Conservation (phyloP, 1,139 yeast species). For the Torulaspora globosa region DNA sequence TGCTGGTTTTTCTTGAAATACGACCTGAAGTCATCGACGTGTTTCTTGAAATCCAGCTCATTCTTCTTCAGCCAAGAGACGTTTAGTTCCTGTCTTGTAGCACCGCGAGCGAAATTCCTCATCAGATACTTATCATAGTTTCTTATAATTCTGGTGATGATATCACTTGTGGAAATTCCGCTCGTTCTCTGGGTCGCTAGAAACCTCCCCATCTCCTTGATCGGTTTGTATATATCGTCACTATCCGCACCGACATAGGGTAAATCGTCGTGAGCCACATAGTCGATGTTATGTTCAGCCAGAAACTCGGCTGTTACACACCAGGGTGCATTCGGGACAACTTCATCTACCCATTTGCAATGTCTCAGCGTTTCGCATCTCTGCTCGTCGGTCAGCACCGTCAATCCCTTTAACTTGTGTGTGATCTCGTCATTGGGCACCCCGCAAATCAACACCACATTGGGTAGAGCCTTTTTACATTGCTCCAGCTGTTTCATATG, state of each 20-base stretch:
- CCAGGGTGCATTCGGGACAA: constrained; percentile 94
- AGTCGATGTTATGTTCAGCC: constrained; percentile 76
- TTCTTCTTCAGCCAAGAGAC: constrained; percentile 97
- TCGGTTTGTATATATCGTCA: constrained; percentile 89
- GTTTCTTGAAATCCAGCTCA: constrained; percentile 89
- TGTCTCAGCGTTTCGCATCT: constrained; percentile 84
- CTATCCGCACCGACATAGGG: constrained; percentile 86
- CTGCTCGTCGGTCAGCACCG: constrained; percentile 83
- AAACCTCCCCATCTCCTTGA: constrained; percentile 86
- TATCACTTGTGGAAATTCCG: constrained; percentile 93
- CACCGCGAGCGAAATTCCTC: constrained; percentile 97
- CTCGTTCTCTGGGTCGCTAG: constrained; percentile 94
- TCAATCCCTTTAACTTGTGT: constrained; percentile 86
- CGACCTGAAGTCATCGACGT: constrained; percentile 78
- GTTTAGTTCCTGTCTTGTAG: constrained; percentile 90
- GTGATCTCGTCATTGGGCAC: constrained; percentile 87
- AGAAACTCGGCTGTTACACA: constrained; percentile 80
- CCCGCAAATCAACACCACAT: constrained; percentile 83
- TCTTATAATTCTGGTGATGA: constrained; percentile 87
- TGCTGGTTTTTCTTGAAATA: constrained; percentile 74
- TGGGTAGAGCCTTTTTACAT: constrained; percentile 87
- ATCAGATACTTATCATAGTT: constrained; percentile 94
- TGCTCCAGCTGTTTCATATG: constrained; percentile 97
- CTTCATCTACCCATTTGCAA: constrained; percentile 97
- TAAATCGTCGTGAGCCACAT: constrained; percentile 95